Conservation (phyloP, 2,329 filamentous ascomycete genomes). For the Alternaria infectoria region DNA sequence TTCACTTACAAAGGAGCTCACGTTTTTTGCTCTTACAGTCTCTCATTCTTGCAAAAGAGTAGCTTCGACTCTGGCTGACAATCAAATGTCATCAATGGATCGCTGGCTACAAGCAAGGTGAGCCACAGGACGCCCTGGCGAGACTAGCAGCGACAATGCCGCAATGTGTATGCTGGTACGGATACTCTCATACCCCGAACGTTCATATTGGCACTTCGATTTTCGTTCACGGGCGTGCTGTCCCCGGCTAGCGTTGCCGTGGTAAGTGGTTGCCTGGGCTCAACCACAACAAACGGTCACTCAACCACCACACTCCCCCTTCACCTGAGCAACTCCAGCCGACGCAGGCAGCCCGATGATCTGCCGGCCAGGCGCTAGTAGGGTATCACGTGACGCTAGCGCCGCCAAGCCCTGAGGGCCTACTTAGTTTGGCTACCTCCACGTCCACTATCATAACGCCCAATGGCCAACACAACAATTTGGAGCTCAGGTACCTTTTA, state of each 20-base stretch:
- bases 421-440: background rate
- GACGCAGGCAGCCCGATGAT: background rate
- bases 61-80: background rate
- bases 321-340: slow-evolving; percentile 5
- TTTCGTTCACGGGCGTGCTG: slow-evolving; percentile 1
- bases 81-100: background rate
- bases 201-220: background rate
- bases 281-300: background rate
- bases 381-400: background rate
- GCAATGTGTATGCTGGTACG: background rate
- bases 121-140: background rate
- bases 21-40: background rate
- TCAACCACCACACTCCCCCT: background rate
- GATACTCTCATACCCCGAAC: background rate
- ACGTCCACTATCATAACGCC: background rate
- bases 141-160: background rate
- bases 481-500: background rate
- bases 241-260: slow-evolving; percentile 9
- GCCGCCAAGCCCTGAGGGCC: background rate
- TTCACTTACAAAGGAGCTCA: background rate
- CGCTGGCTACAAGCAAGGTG: background rate
- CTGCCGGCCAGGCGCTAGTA: background rate
- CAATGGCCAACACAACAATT: background rate
- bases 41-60: background rate
- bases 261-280: background rate